These are phyloP conservation scores for Shiraia bambusicola DNA, from an alignment of 2,329 filamentous ascomycete genomes.

Conservation along the genomic window DNA sequence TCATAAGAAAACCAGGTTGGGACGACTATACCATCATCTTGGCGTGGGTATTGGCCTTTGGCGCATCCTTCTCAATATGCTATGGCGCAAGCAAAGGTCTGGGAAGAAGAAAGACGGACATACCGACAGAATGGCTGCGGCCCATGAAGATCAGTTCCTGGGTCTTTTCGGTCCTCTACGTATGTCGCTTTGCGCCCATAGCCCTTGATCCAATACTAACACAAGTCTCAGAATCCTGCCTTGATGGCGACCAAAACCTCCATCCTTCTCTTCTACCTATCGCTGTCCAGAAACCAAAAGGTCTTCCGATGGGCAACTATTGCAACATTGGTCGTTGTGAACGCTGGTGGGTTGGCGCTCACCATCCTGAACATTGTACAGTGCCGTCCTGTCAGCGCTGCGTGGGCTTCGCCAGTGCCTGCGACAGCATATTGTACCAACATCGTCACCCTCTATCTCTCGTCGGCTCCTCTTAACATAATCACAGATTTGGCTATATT, in stretches of 20 bases:
- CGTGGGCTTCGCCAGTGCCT: constrained; percentile 58
- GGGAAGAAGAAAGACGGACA: constrained; percentile 66
- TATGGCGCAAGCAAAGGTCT: constrained; percentile 65
- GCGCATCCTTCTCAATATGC: constrained; percentile 66
- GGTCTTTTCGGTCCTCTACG: constrained; percentile 62
- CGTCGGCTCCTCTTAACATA: constrained; percentile 86
- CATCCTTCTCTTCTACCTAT: constrained; percentile 88
- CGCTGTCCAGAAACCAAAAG: constrained; percentile 75
- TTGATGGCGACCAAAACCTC: constrained; percentile 91
- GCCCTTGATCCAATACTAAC: constrained; percentile 14
- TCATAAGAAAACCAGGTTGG: constrained; percentile 70
- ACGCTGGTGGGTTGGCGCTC: constrained; percentile 73
- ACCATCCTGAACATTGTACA: constrained; percentile 88
- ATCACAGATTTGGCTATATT: constrained; percentile 87
- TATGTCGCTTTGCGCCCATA: constrained; percentile 34
- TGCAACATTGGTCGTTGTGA: constrained; percentile 74
- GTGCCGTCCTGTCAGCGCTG: constrained; percentile 72
- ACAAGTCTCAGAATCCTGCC: constrained; percentile 69
- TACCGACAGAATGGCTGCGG: constrained; percentile 52
- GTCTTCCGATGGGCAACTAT: constrained; percentile 83
- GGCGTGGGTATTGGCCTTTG: constrained; percentile 74
- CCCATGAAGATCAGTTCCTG: constrained; percentile 61
- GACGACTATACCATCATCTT: constrained; percentile 82
- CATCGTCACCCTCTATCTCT: constrained; percentile 65
- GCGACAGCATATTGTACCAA: constrained; percentile 57